Evolutionary conservation across 2,329 filamentous ascomycete species (phyloP), one percentile per base, ranked within the genome.

Genomic region (Remersonia thermophila): DNA sequence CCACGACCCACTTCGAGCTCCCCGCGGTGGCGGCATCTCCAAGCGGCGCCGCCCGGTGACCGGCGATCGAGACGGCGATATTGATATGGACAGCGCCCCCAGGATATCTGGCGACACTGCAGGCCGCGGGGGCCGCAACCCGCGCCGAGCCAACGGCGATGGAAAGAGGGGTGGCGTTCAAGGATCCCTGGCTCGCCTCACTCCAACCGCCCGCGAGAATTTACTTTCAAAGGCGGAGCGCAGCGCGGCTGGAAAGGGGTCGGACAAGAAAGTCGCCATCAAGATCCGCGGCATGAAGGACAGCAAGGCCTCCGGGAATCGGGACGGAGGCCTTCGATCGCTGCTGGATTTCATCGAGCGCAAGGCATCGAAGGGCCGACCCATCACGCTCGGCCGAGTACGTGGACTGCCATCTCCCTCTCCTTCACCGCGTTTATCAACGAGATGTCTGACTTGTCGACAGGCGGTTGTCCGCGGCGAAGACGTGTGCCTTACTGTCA

Each of bases 351-450:
- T 84, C 53, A 59, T 86, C 44, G 78, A 85, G 59, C 73, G 77
- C 50, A 84, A 84, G 56, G 71, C 80, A 32, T 67, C 68, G 37
- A 60, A 66, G 49, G 62, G 62, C 41, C 65, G 65, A 51, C 62
- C 65, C 47, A 64, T 83, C 49, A 75, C 68, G 54, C 77, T 87
- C 45, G 77, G 74, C 62, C 83, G 84, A 77, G 82, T 86, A 82
- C 74, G 79, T 81, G 57, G 14, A 27, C 27, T 59, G 45, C 47
- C 17, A 32, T 17, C 25, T 20, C 28, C 23, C 13, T 11, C 16
- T 2, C 15, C 13, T 6, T 29, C 16, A n/a, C n/a, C n/a, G n/a
- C 6, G 14, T 12, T 23, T n/a, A 10, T 25, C 11, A 23, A 23
- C n/a, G n/a, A n/a, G 20, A 5, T 23, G 41, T 31, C 37, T 49